Base-by-base conservation (phyloP, 2,329 filamentous ascomycete species). In the Fonsecaea pedrosoi region DNA sequence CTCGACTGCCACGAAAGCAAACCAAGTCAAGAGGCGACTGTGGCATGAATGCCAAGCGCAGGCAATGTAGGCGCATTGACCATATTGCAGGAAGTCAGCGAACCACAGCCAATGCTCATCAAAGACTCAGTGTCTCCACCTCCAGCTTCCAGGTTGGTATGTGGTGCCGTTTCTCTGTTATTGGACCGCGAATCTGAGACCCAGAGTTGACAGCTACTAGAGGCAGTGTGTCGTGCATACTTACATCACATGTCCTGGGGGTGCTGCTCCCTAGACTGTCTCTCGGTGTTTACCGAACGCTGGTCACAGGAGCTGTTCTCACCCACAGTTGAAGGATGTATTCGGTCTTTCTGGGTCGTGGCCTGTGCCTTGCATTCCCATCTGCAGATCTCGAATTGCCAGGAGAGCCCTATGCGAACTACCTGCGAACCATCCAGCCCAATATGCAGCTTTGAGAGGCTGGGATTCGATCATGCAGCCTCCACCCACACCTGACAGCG, bases 61-160 rank as follows among this genome's bases (percentile, higher is more conserved):
- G 34, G 48, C 32, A 30, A 40, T 54, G 60, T 9, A 18, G 54
- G 35, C 55, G 63, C 66, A 64, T 42, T 66, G 66, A 64, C 66
- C 62, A 64, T 38, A 32, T 35, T 34, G 18, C 55, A 65, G 62
- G 54, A 45, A 56, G 42, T 25, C 21, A 54, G 48, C 32, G 38
- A 60, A 15, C 32, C 18, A 45, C 6, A 57, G 15, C 67, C 64
- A 65, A 48, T 50, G 18, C 59, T 9, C 6, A 25, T 15, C 25
- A 54, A 40, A 30, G 40, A 18, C 21, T 25, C 18, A 42, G 15
- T 15, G 56, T n/a, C 21, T 34, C 57, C 38, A 32, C 32, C 57
- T 40, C 59, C 48, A 61, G 59, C 15, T 15, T 40, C 35, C 42
- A 60, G 58, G 2, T 54, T 34, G 58, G 58, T 53, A 60, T 60